Percentiles rank a stretch among this genome's conserved stretches.
Conservation (phyloP, 176 grass and related monocot genomes). For the Oryza glumipatula region DNA sequence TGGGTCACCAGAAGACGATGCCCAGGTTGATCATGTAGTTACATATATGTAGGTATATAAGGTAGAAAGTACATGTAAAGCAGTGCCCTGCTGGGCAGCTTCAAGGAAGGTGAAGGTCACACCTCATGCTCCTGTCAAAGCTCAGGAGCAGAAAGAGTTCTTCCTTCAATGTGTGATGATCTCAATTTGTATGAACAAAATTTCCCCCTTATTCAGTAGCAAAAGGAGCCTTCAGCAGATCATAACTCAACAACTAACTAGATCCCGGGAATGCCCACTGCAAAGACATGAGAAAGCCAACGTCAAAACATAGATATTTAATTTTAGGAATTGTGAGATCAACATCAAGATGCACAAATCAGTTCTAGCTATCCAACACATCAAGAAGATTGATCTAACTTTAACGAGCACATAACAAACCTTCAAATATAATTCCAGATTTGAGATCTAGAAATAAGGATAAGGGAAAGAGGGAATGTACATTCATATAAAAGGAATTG, state of each 20-base stretch:
- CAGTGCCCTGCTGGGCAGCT: neutral
- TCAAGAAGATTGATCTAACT: neutral
- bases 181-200: constrained; percentile 19
- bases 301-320: neutral
- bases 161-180: neutral
- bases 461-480: neutral
- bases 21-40: constrained; percentile 11
- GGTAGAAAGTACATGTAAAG: neutral
- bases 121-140: neutral
- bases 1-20: neutral
- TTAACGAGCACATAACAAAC: no score
- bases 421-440: neutral
- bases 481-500: neutral
- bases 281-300: neutral
- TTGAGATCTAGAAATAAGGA: neutral
- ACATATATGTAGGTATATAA: neutral
- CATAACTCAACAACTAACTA: neutral
- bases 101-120: neutral
- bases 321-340: neutral
- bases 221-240: constrained; percentile 18
- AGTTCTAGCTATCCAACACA: neutral
- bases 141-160: constrained; percentile 18
- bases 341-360: neutral
- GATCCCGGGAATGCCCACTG: neutral
- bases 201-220: neutral